Base-by-base conservation (phyloP, 2,329 filamentous ascomycete genomes). In the Colletotrichum endophyticum region DNA sequence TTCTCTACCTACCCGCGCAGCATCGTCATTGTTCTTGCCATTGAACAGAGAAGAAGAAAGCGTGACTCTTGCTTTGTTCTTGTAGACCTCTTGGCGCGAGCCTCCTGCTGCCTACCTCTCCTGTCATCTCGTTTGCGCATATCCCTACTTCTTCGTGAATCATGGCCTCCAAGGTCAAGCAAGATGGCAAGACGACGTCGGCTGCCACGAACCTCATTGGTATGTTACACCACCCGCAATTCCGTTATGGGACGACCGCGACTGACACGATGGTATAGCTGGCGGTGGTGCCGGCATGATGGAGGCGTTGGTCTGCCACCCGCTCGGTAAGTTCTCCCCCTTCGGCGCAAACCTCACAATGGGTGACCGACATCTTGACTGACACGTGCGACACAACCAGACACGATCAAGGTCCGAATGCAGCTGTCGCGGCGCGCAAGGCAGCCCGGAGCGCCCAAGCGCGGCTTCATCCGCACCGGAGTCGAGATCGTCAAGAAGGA, bases 391-490 rank as follows among this genome's bases (percentile, higher is more conserved):
- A 16, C 30, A 9, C 25, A 22, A 11, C 61, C 79, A 95, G 95
- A 98, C 86, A 98, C 96, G 76, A 98, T 99, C 89, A 98, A 99
- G 91, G 97, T 99, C 78, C 96, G 97, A 81, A 99, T 99, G 98
- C 97, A 99, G 88, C 94, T 99, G 77, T 99, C 97, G 72, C 92
- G 94, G 80, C 93, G 97, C 84, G 95, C 95, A 66, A 92, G 94
- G 80, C 91, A 92, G 76, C 96, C 96, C 73, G 97, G 97, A 77
- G 92, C 94, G 84, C 95, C 96, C 81, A 93, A 94, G 81, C 94
- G 96, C 80, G 96, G 97, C 78, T 99, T 99, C 88, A 84, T 98
- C 79, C 89, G 89, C 72, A 99, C 97, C 3, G 97, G 97, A 78
- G 86, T 90, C 78, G 95, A 98, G 81, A 99, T 99, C 81, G 92